Percentiles rank a stretch among this genome's conserved stretches.
These are phyloP conservation scores for Phlebiopsis flavidoalba DNA, from an alignment of 768 basidiomycete species.

Conservation along the genomic window DNA sequence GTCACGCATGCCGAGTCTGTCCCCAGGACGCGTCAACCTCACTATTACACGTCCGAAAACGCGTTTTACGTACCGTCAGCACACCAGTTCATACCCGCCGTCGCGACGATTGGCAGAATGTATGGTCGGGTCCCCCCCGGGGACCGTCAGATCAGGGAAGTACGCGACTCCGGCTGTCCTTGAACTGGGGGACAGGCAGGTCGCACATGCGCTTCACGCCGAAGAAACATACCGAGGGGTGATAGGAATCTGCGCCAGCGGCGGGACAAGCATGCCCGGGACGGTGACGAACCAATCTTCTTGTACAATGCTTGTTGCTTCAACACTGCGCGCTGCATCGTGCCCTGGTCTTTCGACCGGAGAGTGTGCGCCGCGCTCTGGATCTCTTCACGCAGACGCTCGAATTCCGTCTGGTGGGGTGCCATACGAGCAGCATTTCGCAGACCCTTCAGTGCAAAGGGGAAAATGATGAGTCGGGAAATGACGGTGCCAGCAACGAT, in stretches of 20 bases:
- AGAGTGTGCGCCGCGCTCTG: conserved; percentile 21
- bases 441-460: conserved; percentile 51
- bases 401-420: conserved; percentile 54
- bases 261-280: conserved; percentile 44
- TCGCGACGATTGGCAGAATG: conserved; percentile 58
- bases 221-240: conserved; percentile 82
- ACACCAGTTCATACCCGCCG: conserved; percentile 62
- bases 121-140: conserved; percentile 81
- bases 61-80: conserved; percentile 50
- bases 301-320: conserved; percentile 50
- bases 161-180: conserved; percentile 69
- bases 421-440: conserved; percentile 56
- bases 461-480: conserved; percentile 58
- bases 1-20: conserved; percentile 50
- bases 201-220: conserved; percentile 68
- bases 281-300: conserved; percentile 64
- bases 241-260: conserved; percentile 68
- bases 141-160: conserved; percentile 69
- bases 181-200: conserved; percentile 69
- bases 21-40: background rate
- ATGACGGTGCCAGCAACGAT: conserved; percentile 61
- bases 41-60: background rate
- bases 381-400: conserved; percentile 47
- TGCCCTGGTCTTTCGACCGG: conserved; percentile 33
- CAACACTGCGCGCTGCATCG: conserved; percentile 37